phyloP scores from a whole-genome alignment of 225 moss, liverwort and hornwort genomes.

The Bryoerythrophyllum caledonicum region DNA sequence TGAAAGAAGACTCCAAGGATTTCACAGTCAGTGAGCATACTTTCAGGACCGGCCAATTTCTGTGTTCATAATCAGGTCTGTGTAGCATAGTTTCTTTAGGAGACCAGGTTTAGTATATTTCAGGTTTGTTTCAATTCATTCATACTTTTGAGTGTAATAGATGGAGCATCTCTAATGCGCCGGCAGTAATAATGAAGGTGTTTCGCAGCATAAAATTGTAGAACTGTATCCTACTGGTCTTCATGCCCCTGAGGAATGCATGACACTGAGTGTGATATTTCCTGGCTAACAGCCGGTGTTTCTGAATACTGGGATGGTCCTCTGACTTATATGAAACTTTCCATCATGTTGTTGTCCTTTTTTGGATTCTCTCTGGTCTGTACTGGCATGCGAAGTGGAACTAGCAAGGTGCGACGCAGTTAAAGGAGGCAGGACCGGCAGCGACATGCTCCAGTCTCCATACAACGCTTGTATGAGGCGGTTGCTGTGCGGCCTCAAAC shows the following conservation, averaged over 20 bases:
- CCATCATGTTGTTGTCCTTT: not conserved
- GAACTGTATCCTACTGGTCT: conserved; percentile 9
- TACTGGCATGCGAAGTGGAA: not conserved
- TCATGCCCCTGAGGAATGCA: conserved; percentile 3
- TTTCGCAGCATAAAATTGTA: conserved; percentile 28
- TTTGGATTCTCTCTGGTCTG: not conserved
- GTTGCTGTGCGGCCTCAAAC: not conserved
- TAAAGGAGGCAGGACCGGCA: not conserved
- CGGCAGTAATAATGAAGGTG: conserved; percentile 32
- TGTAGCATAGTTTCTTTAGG: conserved; percentile 34
- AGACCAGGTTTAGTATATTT: conserved; percentile 32
- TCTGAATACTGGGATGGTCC: not conserved
- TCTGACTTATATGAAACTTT: not conserved
- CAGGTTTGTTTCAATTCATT: conserved; percentile 30
- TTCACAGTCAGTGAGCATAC: conserved; percentile 53
- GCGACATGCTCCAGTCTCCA: not conserved
- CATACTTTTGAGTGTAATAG: conserved; percentile 24
- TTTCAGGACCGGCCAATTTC: conserved; percentile 45
- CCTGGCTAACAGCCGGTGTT: not conserved
- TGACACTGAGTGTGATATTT: not conserved
- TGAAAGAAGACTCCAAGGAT: conserved; percentile 42
- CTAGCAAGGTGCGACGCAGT: not conserved
- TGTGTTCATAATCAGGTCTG: conserved; percentile 51
- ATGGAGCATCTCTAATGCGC: conserved; percentile 28
- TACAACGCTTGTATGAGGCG: not conserved